phyloP scores from a whole-genome alignment of 2,329 filamentous ascomycete genomes.

The Pleomassaria siparia region DNA sequence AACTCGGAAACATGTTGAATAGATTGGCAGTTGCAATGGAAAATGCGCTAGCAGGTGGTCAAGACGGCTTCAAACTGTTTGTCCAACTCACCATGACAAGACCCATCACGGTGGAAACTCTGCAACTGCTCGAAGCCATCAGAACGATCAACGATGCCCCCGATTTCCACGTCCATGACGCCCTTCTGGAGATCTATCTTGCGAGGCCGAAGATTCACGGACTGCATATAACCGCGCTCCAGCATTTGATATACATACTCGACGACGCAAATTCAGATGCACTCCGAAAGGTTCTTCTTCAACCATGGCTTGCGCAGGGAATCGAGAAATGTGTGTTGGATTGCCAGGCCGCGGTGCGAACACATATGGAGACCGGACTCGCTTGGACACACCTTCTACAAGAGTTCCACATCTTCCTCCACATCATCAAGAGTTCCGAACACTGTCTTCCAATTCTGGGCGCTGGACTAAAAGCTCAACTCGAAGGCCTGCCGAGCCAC shows the following conservation, averaged over 20 bases:
- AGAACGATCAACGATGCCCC: constrained; percentile 15
- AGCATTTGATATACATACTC: constrained; percentile 19
- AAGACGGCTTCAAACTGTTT: constrained; percentile 21
- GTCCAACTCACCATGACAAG: constrained; percentile 16
- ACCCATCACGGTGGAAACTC: constrained; percentile 19
- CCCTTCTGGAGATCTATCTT: constrained; percentile 14
- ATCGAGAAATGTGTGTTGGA: constrained; percentile 27
- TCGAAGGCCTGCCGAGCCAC: constrained; percentile 16
- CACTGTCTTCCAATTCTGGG: constrained; percentile 11
- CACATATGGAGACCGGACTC: constrained; percentile 16
- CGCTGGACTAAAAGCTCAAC: not conserved
- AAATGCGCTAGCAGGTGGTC: not conserved
- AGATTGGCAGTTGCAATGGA: constrained; percentile 14
- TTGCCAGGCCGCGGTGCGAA: constrained; percentile 19
- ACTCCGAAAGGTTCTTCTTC: constrained; percentile 19
- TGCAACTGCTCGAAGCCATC: constrained; percentile 27
- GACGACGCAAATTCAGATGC: constrained; percentile 12
- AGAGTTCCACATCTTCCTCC: constrained; percentile 26
- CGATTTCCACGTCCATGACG: constrained; percentile 10
- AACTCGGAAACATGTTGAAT: constrained; percentile 19
- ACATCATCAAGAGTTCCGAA: constrained; percentile 15
- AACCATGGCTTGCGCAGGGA: constrained; percentile 21
- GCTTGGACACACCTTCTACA: constrained; percentile 21
- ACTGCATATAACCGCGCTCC: constrained; percentile 17
- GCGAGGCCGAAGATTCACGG: constrained; percentile 18